Base-by-base conservation (phyloP, 202 grass and related monocot genomes). In the Carex arenaria region DNA sequence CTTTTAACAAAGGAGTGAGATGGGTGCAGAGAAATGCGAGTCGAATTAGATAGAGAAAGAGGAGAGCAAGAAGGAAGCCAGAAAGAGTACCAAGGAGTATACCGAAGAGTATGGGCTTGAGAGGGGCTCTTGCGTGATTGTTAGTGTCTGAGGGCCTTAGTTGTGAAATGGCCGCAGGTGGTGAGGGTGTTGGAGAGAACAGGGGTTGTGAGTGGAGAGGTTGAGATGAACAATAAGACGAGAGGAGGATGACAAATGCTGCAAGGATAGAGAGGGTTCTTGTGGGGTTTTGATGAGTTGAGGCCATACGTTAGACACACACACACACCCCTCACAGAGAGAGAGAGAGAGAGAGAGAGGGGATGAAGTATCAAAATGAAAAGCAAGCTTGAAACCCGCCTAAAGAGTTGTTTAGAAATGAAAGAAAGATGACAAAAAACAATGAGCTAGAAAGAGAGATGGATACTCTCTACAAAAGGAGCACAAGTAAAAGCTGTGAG, bases 151-250 rank as follows among this genome's bases (percentile, higher is more conserved):
- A 78, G 83, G 87, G 88, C 54, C 15, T 53, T 40, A 57, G 56
- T 43, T 53, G 85, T 0, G 84, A 76, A 45, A 83, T 22, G 10
- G 82, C 68, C 0, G 89, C 83, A 1, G 92, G 60, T 10, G 91
- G 79, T 0, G 90, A 28, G 9, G 90, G 83, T 18, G 89, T 31
- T 23, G 84, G 81, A 19, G 88, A 88, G 68, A 88, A 49, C 69
- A 95, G 88, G 63, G 96, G 93, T 82, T 96, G 88, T 12, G 93
- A 96, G 78, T 99, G 93, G 42, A 94, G 93, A 82, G 87, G 78
- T 84, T 94, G 97, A 45, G 89, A 88, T 60, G 34, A 17, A 59
- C 85, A 84, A 0, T 70, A 43, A 56, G 81, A 3, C 61, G 83
- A 81, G 53, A 91, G 81, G 63, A 80, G 53, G 60, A 90, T 71